Percentiles rank a stretch among this genome's conserved stretches.
Evolutionary conservation across 352 stramenopile species (phyloP).

Genomic region (Globisporangium sylvaticum): DNA sequence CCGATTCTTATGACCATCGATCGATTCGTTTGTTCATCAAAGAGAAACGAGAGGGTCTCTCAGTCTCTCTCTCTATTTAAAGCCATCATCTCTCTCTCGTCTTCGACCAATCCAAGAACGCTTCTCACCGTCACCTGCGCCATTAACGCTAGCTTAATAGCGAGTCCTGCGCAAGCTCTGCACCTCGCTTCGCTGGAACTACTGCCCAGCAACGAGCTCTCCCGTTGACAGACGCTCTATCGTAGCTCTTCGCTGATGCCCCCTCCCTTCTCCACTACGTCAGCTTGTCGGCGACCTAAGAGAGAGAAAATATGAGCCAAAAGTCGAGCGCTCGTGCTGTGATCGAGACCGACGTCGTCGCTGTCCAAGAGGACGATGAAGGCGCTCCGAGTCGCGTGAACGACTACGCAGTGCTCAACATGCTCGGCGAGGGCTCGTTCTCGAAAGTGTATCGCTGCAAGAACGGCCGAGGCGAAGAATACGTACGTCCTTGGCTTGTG

Average conservation of each 20-base stretch:
- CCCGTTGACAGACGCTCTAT: background rate
- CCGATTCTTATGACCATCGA: too few relatives aligned
- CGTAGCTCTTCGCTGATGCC: background rate
- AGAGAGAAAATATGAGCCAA: background rate
- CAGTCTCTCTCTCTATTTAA: too few relatives aligned
- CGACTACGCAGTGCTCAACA: constrained; percentile 52
- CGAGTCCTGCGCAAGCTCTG: too few relatives aligned
- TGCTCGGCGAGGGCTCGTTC: constrained; percentile 74
- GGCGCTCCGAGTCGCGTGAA: constrained; percentile 68
- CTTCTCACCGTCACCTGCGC: background rate
- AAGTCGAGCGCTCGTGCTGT: constrained; percentile 19
- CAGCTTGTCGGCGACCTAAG: too few relatives aligned
- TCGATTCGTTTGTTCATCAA: too few relatives aligned
- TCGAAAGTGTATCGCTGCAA: constrained; percentile 75
- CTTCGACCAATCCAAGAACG: too few relatives aligned
- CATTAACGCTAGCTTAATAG: background rate
- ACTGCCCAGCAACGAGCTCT: background rate
- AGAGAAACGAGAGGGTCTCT: too few relatives aligned
- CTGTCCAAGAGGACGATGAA: constrained; percentile 58
- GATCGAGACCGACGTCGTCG: constrained; percentile 60
- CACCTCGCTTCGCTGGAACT: too few relatives aligned
- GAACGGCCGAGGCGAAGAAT: constrained; percentile 42
- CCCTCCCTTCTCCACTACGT: background rate
- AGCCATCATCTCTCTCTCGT: too few relatives aligned
- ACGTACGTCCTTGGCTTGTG: constrained; percentile 27